Evolutionary conservation across 2,329 filamentous ascomycete species (phyloP), one percentile per base, ranked within the genome.

Genomic region (Bipolaris sorokiniana): DNA sequence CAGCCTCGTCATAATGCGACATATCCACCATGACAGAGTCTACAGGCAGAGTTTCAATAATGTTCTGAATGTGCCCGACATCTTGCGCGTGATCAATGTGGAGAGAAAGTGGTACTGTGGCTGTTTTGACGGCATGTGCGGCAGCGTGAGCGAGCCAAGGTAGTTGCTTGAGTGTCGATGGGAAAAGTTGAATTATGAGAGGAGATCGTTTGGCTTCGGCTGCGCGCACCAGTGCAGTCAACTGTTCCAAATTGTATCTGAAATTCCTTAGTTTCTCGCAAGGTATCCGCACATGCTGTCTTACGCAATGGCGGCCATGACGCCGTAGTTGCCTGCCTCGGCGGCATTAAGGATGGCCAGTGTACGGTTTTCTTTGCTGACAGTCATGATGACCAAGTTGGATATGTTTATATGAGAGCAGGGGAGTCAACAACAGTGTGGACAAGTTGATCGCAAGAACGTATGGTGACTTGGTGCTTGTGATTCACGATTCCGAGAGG

Each of bases 11-110:
- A 65, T 88, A 86, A 72, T 90, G 88, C 54, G 82, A 86, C 88
- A 91, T 91, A 72, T 91, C 89, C 0, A 91, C 85, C 88, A 91
- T 91, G 71, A 91, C 90, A 61, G 83, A 85, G 74, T 91, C 88
- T 64, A 90, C 90, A 2, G 78, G 77, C 4, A 83, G 80, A n/a
- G 85, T 81, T 6, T 68, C 61, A 5, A 76, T 75, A 23, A 79
- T 79, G 33, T 68, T 68, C 58, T 74, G 73, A 51, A 80, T 78
- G 31, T 81, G 72, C 3, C 74, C 76, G 1, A 76, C 76, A 63
- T 79, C 72, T 55, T 81, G 79, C 2, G 79, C 79, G 58, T 81
- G 79, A 54, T 81, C 79, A 63, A 81, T 78, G 64, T 81, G 79
- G n/a, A 81, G 61, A 1, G 78, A 77, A 5, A 81, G 68, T 0